A percentile compares a stretch with the other conserved stretches of the same genome.
Evolutionary conservation across 768 basidiomycete genomes (phyloP).

Genomic region (Tricholoma flavovirens): DNA sequence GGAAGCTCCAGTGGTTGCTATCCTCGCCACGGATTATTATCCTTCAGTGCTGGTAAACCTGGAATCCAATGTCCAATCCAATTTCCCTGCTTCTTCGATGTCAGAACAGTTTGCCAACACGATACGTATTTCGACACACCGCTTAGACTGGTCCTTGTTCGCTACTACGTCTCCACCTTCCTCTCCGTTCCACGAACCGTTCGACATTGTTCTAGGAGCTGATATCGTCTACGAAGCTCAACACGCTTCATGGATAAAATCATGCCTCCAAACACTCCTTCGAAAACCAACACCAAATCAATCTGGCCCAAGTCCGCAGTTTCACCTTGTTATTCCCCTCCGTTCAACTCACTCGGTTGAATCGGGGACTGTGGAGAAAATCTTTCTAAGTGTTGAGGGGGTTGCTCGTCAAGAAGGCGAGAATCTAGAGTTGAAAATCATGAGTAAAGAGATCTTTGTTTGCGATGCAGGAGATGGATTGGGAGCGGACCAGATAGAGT

Average conservation of each 20-base stretch:
- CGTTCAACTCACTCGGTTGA: conserved; percentile 60
- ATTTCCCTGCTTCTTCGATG: conserved; percentile 33
- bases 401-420: conserved; percentile 2
- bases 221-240: conserved; percentile 74
- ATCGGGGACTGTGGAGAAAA: conserved; percentile 48
- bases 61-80: conserved; percentile 48
- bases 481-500: conserved; percentile 51
- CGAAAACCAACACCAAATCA: conserved; percentile 17
- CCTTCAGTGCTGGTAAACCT: conserved; percentile 70
- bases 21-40: conserved; percentile 78
- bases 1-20: conserved; percentile 5
- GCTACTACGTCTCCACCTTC: conserved; percentile 2
- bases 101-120: neutral
- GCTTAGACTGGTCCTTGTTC: conserved; percentile 61
- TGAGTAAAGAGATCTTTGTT: conserved; percentile 47
- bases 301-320: conserved; percentile 25
- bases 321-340: conserved; percentile 76
- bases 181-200: conserved; percentile 33
- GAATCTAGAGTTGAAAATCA: conserved; percentile 36
- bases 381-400: conserved; percentile 35
- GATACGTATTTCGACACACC: conserved; percentile 18
- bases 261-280: conserved; percentile 50
- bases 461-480: conserved; percentile 44
- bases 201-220: conserved; percentile 74
- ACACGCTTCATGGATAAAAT: conserved; percentile 68